Conservation (phyloP, 129 eudicot species). For the Centella asiatica region DNA sequence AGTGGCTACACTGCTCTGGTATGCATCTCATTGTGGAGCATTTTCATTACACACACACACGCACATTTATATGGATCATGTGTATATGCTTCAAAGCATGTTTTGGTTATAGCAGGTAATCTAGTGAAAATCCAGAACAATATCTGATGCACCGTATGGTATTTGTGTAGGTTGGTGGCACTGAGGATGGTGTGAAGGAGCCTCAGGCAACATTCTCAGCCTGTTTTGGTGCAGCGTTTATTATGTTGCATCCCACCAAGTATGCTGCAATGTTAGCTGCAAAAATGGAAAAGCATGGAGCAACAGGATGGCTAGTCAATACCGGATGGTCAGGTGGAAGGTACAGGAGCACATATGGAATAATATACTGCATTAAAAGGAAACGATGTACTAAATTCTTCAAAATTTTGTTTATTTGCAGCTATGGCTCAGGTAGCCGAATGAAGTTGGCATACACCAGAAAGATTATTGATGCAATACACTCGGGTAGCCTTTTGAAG, state of each 20-base stretch:
- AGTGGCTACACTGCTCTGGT: constrained; percentile 98
- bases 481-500: constrained; percentile 71
- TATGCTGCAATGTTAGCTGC: constrained; percentile 90
- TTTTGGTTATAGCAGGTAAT: too few relatives aligned
- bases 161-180: constrained; percentile 71
- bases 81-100: too few relatives aligned
- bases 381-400: not conserved
- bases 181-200: constrained; percentile 93
- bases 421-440: constrained; percentile 88
- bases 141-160: not conserved
- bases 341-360: constrained; percentile 17
- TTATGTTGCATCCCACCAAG: constrained; percentile 94
- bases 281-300: constrained; percentile 93
- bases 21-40: not conserved
- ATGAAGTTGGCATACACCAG: constrained; percentile 88
- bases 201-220: constrained; percentile 96
- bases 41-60: too few relatives aligned
- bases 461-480: constrained; percentile 93
- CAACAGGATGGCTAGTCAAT: constrained; percentile 96
- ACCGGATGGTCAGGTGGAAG: constrained; percentile 99
- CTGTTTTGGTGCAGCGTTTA: constrained; percentile 94
- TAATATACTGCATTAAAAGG: too few relatives aligned
- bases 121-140: not conserved
- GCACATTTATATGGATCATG: too few relatives aligned
- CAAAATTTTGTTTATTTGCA: constrained; percentile 15